Conservation (phyloP, 176 grass and related monocot species). For the Oryza longistaminata region DNA sequence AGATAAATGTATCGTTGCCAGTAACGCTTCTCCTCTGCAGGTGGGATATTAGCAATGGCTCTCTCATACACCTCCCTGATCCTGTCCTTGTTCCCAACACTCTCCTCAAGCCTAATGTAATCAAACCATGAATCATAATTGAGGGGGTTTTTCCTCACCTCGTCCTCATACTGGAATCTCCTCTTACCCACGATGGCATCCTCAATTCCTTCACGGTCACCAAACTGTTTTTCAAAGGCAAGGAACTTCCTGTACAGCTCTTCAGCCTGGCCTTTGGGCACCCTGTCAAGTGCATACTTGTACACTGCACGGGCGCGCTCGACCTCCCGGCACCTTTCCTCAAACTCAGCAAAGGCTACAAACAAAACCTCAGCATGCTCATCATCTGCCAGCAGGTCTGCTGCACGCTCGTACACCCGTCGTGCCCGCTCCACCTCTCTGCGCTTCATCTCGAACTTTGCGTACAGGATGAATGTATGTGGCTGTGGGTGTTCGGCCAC, state of each 20-base stretch:
- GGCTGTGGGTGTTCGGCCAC: slow-evolving; percentile 60
- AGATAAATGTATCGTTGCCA: slow-evolving; percentile 85
- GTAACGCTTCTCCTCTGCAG: slow-evolving; percentile 81
- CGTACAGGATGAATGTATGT: slow-evolving; percentile 63
- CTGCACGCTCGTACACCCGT: slow-evolving; percentile 60
- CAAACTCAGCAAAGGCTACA: slow-evolving; percentile 81
- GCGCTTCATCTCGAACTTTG: slow-evolving; percentile 78
- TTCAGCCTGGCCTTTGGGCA: slow-evolving; percentile 71
- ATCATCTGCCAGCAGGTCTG: slow-evolving; percentile 56
- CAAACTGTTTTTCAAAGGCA: slow-evolving; percentile 78
- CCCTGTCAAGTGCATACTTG: slow-evolving; percentile 63
- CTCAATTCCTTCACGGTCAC: slow-evolving; percentile 63
- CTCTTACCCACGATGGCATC: slow-evolving; percentile 65
- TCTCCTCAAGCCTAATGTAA: slow-evolving; percentile 81
- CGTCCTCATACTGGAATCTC: slow-evolving; percentile 81
- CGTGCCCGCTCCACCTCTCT: slow-evolving; percentile 60
- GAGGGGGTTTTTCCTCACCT: slow-evolving; percentile 84
- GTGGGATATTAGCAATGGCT: slow-evolving; percentile 76
- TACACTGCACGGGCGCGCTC: slow-evolving; percentile 71
- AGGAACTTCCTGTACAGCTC: slow-evolving; percentile 75
- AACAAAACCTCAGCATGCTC: slow-evolving; percentile 69
- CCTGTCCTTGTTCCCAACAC: slow-evolving; percentile 62
- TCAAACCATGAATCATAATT: slow-evolving; percentile 92
- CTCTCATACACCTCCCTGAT: slow-evolving; percentile 79
- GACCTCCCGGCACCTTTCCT: slow-evolving; percentile 63